A percentile compares a stretch with the other conserved stretches of the same genome.
phyloP scores from a whole-genome alignment of 352 stramenopile species.

The Globisporangium uncinulatum region DNA sequence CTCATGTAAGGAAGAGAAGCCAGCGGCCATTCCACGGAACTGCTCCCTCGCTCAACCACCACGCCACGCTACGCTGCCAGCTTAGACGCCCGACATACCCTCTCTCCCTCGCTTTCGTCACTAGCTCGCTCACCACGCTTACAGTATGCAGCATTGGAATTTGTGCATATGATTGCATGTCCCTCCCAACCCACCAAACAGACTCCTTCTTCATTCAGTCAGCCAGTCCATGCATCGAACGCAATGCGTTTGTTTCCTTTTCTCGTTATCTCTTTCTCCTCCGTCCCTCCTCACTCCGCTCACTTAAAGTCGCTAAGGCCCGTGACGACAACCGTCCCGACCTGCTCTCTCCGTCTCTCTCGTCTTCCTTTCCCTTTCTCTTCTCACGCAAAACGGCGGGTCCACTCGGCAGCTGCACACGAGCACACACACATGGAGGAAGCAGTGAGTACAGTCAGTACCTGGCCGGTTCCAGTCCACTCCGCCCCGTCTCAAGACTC shows the following conservation, averaged over 20 bases:
- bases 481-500: no score
- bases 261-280: no score
- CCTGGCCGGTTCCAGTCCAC: background rate
- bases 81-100: slow-evolving; percentile 1
- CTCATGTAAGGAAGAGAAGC: slow-evolving; percentile 59
- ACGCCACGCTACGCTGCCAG: slow-evolving; percentile 1
- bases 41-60: background rate
- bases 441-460: background rate
- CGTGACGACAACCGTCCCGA: background rate
- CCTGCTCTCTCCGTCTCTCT: background rate
- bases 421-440: slow-evolving; percentile 1
- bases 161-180: background rate
- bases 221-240: background rate
- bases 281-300: no score
- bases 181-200: background rate
- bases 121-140: background rate
- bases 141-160: background rate
- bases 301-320: no score
- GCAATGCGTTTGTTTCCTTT: background rate
- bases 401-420: slow-evolving; percentile 59
- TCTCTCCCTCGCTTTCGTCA: background rate
- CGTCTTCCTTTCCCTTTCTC: background rate
- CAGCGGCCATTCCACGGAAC: background rate
- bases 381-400: slow-evolving; percentile 47
- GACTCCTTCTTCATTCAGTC: background rate